Conservation (phyloP, 331 rosid species). For the Quercus tomentella region DNA sequence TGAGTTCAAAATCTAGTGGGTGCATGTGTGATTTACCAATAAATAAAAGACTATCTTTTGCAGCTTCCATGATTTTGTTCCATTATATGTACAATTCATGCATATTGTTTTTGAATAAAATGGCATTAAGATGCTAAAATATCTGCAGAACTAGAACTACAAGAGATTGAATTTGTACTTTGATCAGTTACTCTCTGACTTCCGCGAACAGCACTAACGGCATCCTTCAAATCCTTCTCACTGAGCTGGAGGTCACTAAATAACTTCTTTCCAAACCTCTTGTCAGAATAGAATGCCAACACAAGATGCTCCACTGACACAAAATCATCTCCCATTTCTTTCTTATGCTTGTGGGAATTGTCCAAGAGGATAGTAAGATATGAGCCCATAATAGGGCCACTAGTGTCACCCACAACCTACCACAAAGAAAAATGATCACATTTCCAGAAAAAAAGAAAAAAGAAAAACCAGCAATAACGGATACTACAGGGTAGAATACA, state of each 20-base stretch:
- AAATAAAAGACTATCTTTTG: background rate
- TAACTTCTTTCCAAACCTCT: constrained; percentile 80
- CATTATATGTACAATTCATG: background rate
- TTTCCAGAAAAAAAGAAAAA: constrained; percentile 1
- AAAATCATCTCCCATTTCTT: constrained; percentile 84
- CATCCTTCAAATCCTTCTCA: constrained; percentile 78
- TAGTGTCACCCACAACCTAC: constrained; percentile 74
- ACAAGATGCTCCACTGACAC: constrained; percentile 90
- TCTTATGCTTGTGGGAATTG: constrained; percentile 55
- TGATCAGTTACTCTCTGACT: constrained; percentile 93
- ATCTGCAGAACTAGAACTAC: constrained; percentile 5
- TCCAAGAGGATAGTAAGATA: constrained; percentile 58
- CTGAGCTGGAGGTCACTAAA: constrained; percentile 68
- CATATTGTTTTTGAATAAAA: background rate
- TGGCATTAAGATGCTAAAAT: background rate
- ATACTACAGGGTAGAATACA: background rate
- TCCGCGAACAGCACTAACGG: constrained; percentile 80
- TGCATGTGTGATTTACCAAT: too few relatives aligned
- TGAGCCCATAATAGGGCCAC: constrained; percentile 72
- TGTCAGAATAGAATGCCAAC: constrained; percentile 64
- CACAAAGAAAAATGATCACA: constrained; percentile 16
- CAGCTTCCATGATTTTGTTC: background rate
- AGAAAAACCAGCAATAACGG: background rate
- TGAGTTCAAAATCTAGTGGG: too few relatives aligned
- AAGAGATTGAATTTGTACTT: constrained; percentile 41